These are phyloP conservation scores for Aspergillus spinulosporus DNA, from an alignment of 2,329 filamentous ascomycete genomes.

Conservation along the genomic window DNA sequence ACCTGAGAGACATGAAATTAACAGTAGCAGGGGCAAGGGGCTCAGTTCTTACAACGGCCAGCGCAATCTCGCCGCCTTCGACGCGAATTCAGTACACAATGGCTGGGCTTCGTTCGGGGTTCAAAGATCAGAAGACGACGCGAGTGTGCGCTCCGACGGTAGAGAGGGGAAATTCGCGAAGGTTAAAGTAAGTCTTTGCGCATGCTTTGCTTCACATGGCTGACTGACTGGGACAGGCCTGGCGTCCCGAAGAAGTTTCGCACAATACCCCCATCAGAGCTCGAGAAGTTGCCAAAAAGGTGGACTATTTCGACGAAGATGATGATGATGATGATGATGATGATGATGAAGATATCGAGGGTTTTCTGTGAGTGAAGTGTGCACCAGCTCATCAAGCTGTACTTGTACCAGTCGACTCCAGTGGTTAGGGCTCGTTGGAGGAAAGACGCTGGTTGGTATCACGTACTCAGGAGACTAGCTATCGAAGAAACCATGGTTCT, in stretches of 20 bases:
- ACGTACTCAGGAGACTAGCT: neutral
- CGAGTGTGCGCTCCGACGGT: conserved; percentile 5
- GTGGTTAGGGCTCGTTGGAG: neutral
- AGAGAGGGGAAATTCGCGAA: conserved; percentile 27
- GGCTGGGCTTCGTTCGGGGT: conserved; percentile 22
- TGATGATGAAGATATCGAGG: conserved; percentile 21
- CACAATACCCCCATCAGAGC: conserved; percentile 22
- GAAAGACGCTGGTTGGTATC: neutral
- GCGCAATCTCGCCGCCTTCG: conserved; percentile 7
- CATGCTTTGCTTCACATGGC: too few relatives aligned
- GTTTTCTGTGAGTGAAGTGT: conserved; percentile 10
- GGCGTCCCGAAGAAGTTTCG: conserved; percentile 22
- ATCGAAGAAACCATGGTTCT: conserved; percentile 2
- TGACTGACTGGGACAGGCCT: conserved; percentile 22
- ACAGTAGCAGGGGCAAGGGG: conserved; percentile 9
- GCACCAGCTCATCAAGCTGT: neutral
- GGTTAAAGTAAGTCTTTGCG: conserved; percentile 17
- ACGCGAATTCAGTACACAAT: conserved; percentile 16
- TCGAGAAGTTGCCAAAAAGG: conserved; percentile 20
- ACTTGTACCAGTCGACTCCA: neutral
- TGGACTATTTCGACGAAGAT: conserved; percentile 26
- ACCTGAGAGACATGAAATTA: conserved; percentile 4
- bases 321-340: conserved; percentile 17
- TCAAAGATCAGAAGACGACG: conserved; percentile 1
- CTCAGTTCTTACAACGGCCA: conserved; percentile 26